phyloP scores from a whole-genome alignment of 345 rosid species.

The Boechera retrofracta region DNA sequence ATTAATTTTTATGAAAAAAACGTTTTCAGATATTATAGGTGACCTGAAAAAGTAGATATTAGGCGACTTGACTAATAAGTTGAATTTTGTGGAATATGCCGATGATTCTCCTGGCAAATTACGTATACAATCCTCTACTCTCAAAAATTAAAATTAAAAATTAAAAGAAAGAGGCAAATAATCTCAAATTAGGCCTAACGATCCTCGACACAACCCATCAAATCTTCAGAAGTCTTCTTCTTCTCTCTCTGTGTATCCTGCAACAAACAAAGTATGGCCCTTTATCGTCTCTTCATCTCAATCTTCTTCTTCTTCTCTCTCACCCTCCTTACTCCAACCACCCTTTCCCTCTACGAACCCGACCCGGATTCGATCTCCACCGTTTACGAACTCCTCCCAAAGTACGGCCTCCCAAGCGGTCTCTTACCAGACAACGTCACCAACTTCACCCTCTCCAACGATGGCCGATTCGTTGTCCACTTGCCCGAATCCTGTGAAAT shows the following conservation, averaged over 20 bases:
- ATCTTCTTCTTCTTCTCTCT: conserved; percentile 40
- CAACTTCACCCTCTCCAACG: conserved; percentile 63
- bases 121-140: conserved; percentile 8
- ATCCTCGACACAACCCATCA: conserved; percentile 3
- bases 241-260: background rate
- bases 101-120: conserved; percentile 7
- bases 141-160: background rate
- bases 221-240: background rate
- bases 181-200: background rate
- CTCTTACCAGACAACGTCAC: conserved; percentile 69
- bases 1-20: background rate
- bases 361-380: conserved; percentile 46
- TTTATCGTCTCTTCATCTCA: conserved; percentile 39
- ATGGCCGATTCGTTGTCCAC: conserved; percentile 65
- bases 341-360: conserved; percentile 39
- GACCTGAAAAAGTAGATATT: conserved; percentile 10
- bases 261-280: conserved; percentile 35
- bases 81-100: conserved; percentile 4
- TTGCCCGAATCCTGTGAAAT: conserved; percentile 63
- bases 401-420: conserved; percentile 88
- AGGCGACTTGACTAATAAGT: background rate
- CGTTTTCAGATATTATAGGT: background rate
- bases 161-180: background rate
- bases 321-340: conserved; percentile 29
- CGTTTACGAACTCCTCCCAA: conserved; percentile 83